phyloP scores from a whole-genome alignment of 2,329 filamentous ascomycete genomes.

The Scortechinia acanthostroma region DNA sequence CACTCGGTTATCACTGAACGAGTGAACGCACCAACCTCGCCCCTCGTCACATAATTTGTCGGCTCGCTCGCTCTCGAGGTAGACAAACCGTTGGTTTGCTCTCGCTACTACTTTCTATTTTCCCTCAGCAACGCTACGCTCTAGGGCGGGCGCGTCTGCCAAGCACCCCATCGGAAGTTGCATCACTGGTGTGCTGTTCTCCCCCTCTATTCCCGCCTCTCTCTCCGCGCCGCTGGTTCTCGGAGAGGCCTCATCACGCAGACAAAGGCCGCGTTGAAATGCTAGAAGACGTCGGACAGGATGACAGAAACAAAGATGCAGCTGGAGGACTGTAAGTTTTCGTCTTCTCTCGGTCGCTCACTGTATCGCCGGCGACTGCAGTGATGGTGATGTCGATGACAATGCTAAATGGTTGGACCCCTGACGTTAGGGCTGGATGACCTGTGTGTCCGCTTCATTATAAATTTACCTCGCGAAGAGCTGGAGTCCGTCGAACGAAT shows the following conservation, averaged over 20 bases:
- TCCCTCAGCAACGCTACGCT: background rate
- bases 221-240: too few species aligned
- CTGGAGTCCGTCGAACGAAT: constrained; percentile 84
- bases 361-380: too few species aligned
- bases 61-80: too few species aligned
- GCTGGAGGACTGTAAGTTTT: constrained; percentile 55
- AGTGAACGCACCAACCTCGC: too few species aligned
- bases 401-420: background rate
- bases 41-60: too few species aligned
- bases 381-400: too few species aligned
- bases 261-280: constrained; percentile 34
- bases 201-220: background rate
- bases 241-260: too few species aligned
- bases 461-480: constrained; percentile 90
- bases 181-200: background rate
- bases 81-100: too few species aligned
- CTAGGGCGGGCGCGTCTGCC: background rate
- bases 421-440: constrained; percentile 91
- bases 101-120: background rate
- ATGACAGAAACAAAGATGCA: constrained; percentile 52
- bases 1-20: too few species aligned
- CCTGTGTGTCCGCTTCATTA: constrained; percentile 93
- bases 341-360: too few species aligned
- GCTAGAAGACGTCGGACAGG: constrained; percentile 38
- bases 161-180: background rate